Evolutionary conservation across 1,139 yeast species (phyloP).

Genomic region (Blastobotrys arbuscula): DNA sequence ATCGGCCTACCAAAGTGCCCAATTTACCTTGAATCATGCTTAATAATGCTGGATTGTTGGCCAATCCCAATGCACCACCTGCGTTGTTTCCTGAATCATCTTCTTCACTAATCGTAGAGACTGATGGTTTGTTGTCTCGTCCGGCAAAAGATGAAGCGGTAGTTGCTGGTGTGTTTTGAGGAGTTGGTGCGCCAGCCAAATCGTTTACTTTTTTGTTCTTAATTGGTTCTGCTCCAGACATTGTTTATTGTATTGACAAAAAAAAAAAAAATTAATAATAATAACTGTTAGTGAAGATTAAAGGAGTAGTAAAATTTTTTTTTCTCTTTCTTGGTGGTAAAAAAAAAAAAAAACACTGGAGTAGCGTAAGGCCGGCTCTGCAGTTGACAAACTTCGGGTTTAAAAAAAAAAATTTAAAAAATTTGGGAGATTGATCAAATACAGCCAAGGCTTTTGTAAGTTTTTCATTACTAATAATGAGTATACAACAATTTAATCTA

Average conservation of each 20-base stretch:
- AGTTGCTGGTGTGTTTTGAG: conserved; percentile 96
- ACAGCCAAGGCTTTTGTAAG: too few relatives aligned
- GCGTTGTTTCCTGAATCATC: not conserved
- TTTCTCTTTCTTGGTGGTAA: not conserved
- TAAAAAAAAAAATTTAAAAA: too few relatives aligned
- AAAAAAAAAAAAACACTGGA: conserved; percentile 1
- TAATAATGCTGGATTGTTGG: conserved; percentile 70
- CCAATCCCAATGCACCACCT: conserved; percentile 43
- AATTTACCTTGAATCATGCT: conserved; percentile 89
- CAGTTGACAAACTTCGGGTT: too few relatives aligned
- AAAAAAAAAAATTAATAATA: not conserved
- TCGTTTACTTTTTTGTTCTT: conserved; percentile 58
- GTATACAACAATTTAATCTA: too few relatives aligned
- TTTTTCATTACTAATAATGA: too few relatives aligned
- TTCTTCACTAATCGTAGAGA: conserved; percentile 75
- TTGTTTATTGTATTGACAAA: not conserved
- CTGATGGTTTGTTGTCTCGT: conserved; percentile 53
- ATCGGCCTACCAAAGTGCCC: conserved; percentile 76
- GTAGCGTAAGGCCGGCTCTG: not conserved
- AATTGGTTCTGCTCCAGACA: conserved; percentile 50
- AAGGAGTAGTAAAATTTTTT: not conserved
- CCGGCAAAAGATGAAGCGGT: conserved; percentile 71
- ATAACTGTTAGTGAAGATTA: not conserved
- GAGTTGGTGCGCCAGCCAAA: conserved; percentile 94
- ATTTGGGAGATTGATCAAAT: too few relatives aligned